Evolutionary conservation across 495 filamentous ascomycete genomes (phyloP).

Genomic region (Annulohypoxylon moriforme): DNA sequence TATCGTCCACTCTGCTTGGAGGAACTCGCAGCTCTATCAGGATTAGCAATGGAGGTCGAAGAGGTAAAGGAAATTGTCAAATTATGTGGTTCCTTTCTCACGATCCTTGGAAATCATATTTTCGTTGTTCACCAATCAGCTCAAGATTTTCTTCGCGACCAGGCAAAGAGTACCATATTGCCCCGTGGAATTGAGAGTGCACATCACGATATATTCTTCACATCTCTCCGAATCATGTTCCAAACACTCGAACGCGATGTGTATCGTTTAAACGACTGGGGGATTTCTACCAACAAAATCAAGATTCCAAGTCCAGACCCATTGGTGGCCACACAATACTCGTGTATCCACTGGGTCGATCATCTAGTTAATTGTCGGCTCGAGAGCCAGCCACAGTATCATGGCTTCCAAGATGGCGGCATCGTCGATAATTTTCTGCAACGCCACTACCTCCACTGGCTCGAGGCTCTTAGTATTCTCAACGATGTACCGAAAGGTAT

Average conservation of each 20-base stretch:
- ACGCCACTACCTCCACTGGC: background rate
- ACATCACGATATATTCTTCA: background rate
- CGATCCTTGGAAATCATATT: background rate
- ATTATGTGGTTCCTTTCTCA: background rate
- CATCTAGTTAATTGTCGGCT: background rate
- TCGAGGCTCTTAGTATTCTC: background rate
- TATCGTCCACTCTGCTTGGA: background rate
- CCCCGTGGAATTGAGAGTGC: background rate
- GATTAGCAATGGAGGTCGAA: background rate
- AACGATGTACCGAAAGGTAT: background rate
- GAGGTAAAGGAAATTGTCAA: background rate
- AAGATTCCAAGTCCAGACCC: background rate
- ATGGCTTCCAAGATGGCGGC: background rate
- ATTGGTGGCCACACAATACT: background rate
- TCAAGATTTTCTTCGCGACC: background rate
- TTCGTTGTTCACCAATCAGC: slow-evolving; percentile 1
- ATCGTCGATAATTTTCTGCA: background rate
- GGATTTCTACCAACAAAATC: background rate
- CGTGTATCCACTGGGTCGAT: background rate
- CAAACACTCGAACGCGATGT: background rate
- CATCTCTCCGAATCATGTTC: background rate
- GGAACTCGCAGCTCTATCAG: background rate
- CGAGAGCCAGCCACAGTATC: background rate
- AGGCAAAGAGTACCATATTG: background rate
- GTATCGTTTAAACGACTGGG: background rate